These are phyloP conservation scores for Leishmania arabica DNA, from an alignment of 208 protist genomes.

Conservation along the genomic window DNA sequence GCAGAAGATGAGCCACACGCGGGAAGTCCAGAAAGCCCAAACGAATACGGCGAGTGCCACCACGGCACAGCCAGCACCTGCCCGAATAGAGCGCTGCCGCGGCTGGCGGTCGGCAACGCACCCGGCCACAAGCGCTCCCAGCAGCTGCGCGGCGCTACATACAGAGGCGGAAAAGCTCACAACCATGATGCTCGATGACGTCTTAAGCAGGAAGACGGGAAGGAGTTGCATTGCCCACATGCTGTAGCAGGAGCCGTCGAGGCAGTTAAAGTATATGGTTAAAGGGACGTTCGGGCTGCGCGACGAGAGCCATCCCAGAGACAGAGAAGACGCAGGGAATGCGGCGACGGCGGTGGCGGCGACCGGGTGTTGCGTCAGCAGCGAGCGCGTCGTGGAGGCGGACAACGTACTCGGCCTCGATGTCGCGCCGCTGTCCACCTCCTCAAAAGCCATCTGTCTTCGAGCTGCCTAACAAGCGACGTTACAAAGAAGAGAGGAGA, in stretches of 20 bases:
- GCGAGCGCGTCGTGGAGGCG: not conserved
- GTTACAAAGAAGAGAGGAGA: not conserved
- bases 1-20: slow-evolving; percentile 15
- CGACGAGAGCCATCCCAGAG: not conserved
- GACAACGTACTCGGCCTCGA: not conserved
- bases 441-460: not conserved
- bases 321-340: not conserved
- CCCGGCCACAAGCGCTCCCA: slow-evolving; percentile 33
- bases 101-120: slow-evolving; percentile 15
- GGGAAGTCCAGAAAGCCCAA: slow-evolving; percentile 3
- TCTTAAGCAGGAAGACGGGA: slow-evolving; percentile 38
- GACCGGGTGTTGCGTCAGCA: not conserved
- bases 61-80: slow-evolving; percentile 31
- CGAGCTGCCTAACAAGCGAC: not conserved
- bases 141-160: slow-evolving; percentile 44
- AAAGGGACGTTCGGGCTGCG: slow-evolving; percentile 42
- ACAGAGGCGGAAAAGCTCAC: slow-evolving; percentile 39
- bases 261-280: slow-evolving; percentile 47
- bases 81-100: slow-evolving; percentile 29
- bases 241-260: slow-evolving; percentile 52
- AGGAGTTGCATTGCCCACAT: slow-evolving; percentile 54
- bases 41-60: slow-evolving; percentile 30
- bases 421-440: not conserved
- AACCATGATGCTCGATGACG: slow-evolving; percentile 8
- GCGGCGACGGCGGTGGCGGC: no score